A percentile compares a stretch with the other conserved stretches of the same genome.
These are phyloP conservation scores for Gossypium trilobum DNA, from an alignment of 441 rosid genomes.

Conservation along the genomic window DNA sequence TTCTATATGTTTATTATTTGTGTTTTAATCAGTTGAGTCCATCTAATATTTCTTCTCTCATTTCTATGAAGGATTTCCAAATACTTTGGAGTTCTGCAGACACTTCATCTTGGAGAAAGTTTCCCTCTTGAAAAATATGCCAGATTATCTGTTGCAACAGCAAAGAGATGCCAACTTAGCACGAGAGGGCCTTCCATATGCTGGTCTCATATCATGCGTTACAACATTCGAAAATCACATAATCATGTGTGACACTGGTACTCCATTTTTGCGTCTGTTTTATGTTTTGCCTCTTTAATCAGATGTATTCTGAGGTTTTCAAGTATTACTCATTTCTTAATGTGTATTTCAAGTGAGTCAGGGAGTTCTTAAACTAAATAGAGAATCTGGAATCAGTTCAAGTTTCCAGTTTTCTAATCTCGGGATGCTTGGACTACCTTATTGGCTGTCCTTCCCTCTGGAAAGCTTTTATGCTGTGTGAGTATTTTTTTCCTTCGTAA, in stretches of 20 bases:
- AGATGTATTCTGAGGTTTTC: slow-evolving; percentile 6
- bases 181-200: slow-evolving; percentile 29
- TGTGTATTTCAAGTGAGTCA: slow-evolving; percentile 54
- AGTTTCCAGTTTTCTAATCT: slow-evolving; percentile 58
- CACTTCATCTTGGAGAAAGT: slow-evolving; percentile 47
- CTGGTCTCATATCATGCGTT: slow-evolving; percentile 49
- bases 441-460: slow-evolving; percentile 57
- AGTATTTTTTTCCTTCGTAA: slow-evolving; percentile 26
- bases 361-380: slow-evolving; percentile 50
- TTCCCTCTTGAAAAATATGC: slow-evolving; percentile 52
- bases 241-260: slow-evolving; percentile 66
- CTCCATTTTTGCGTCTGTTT: slow-evolving; percentile 8
- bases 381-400: slow-evolving; percentile 53
- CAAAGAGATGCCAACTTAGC: slow-evolving; percentile 34
- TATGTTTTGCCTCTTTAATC: slow-evolving; percentile 10
- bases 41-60: slow-evolving; percentile 23
- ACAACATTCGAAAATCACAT: slow-evolving; percentile 40
- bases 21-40: background rate
- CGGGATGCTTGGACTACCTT: slow-evolving; percentile 78
- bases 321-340: slow-evolving; percentile 16
- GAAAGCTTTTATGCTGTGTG: slow-evolving; percentile 65
- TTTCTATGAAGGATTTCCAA: slow-evolving; percentile 42
- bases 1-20: slow-evolving; percentile 4
- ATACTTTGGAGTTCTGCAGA: slow-evolving; percentile 46
- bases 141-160: slow-evolving; percentile 44